Base-by-base conservation (phyloP, 2,329 filamentous ascomycete species). In the Calonectria multiphialidica region DNA sequence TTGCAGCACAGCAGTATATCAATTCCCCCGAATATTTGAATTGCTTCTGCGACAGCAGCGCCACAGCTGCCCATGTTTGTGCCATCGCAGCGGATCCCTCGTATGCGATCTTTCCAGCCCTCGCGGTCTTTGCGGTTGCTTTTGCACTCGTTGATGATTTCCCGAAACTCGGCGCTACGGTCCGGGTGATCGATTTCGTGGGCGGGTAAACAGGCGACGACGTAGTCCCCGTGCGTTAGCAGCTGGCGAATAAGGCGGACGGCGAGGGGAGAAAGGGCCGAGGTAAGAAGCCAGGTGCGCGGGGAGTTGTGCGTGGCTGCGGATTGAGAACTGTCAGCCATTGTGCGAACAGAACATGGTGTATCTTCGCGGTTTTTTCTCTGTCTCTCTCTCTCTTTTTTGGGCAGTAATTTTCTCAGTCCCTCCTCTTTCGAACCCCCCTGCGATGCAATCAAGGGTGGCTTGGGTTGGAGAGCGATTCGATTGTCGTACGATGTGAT, bases 1-100 rank as follows among this genome's bases (percentile, higher is more conserved):
- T 94, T 94, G 85, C 95, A 97, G 83, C 95, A 98, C 45, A 98
- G 88, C 72, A 98, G 83, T 70, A 98, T 96, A 83, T 99, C 97
- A 67, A 98, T 92, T 47, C 93, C 90, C 10, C 95, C 95, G 85
- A 98, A 98, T 0, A 92, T 89, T 76, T 93, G 90, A 21, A 98
- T 91, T 28, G 95, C 94, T 83, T 98, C 94, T 47, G 96, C 96
- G 66, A 98, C 89, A 37, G 95, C 95, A 64, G 95, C 93, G 80
- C 95, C 93, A 83, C 95, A 97, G 82, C 95, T 93, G 44, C 89
- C 88, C 86, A 90, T 90, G 73, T 85, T 84, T 50, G 89, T 88
- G 12, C 90, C 90, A 84, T 93, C 91, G 78, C 91, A 92, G 71
- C 89, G 87, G 75, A 93, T 92, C 66, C 88, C 89, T 47, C 90